phyloP scores from a whole-genome alignment of 2,329 filamentous ascomycete genomes.

The Pestalotiopsis sp. region DNA sequence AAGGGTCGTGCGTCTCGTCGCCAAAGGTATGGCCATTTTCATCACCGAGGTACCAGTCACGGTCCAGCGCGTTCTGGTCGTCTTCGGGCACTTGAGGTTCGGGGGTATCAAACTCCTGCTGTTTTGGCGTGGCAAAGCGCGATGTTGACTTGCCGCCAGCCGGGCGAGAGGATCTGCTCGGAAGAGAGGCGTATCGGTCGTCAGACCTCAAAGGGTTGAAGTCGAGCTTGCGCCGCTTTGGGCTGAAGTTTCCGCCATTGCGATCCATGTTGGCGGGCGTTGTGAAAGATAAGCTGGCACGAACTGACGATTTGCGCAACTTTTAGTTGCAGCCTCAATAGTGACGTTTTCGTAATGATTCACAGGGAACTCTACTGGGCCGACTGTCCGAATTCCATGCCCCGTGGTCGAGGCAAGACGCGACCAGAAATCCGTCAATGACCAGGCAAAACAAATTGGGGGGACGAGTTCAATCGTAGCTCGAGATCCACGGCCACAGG shows the following conservation, averaged over 20 bases:
- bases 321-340: too few species aligned
- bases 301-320: background rate
- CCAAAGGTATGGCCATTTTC: conserved; percentile 84
- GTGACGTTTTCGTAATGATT: background rate
- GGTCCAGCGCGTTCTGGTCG: conserved; percentile 76
- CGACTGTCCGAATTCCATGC: background rate
- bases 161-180: conserved; percentile 40
- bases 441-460: background rate
- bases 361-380: background rate
- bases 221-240: conserved; percentile 70
- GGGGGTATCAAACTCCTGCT: conserved; percentile 62
- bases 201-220: conserved; percentile 54
- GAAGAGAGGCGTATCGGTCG: conserved; percentile 59
- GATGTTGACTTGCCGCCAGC: conserved; percentile 21
- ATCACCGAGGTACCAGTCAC: conserved; percentile 91
- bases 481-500: background rate
- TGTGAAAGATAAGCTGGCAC: background rate
- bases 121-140: conserved; percentile 46
- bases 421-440: background rate
- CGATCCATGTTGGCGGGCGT: conserved; percentile 28
- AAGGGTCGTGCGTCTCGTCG: conserved; percentile 91
- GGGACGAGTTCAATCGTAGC: background rate
- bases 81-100: conserved; percentile 65
- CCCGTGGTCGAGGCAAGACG: background rate
- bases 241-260: conserved; percentile 43